Evolutionary conservation across 441 rosid species (phyloP), one percentile per base, ranked within the genome.

Genomic region (Omphalea diandra): DNA sequence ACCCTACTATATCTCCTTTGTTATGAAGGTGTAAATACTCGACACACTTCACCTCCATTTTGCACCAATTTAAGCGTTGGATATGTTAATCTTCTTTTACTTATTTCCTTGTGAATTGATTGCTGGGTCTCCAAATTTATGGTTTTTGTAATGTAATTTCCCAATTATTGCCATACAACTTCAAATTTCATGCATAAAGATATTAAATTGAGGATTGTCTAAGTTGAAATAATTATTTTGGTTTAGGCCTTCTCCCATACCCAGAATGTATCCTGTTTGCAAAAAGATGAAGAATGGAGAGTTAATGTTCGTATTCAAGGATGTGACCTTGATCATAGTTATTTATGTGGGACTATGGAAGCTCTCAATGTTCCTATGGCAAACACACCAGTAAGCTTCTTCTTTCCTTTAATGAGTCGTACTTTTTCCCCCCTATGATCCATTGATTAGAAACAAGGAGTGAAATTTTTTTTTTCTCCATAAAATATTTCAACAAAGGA

Each of bases 281-380:
- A 87, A 72, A 94, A 90, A 76, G 97, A 94, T 75, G 99, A 92
- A 77, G 99, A 96, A 46, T 94, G 97, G 97, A 83, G 96, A 78
- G 99, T 91, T 40, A 94, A 94, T 73, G 97, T 94, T 20, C 87
- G 93, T 55, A 90, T 94, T 80, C 97, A 91, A 74, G 97, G 99
- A 75, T 82, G 89, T 68, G 96, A 94, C 71, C 93, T 88, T 22
- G 90, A 90, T 67, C 96, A 89, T 79, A 97, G 99, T 63, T 90
- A 89, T 75, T 85, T 94, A 9, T 91, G 97, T 78, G 99, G 99
- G 65, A 94, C 97, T 17, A 94, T 94, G 97, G 99, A 94, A 88
- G 99, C 99, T 76, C 85, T 94, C 43, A 92, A 94, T 74, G 99
- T 94, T 77, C 97, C 99, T 32, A 87, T 92, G 99, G 96, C 99